These are phyloP conservation scores for Bathelium albidoporum DNA, from an alignment of 495 filamentous ascomycete species.

Conservation along the genomic window DNA sequence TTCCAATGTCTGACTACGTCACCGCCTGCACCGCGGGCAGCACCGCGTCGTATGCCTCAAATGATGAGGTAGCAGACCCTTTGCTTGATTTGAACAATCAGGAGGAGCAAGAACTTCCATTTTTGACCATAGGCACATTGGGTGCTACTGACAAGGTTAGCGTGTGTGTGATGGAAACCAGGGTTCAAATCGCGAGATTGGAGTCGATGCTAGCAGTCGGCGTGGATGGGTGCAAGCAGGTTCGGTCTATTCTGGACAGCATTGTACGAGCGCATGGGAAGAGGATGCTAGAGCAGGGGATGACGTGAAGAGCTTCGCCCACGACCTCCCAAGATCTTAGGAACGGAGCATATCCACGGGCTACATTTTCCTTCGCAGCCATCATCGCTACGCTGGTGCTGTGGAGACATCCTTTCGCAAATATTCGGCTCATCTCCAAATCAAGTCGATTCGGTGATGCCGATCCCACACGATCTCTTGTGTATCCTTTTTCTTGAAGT, in stretches of 20 bases:
- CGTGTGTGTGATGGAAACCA: constrained; percentile 75
- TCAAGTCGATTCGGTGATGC: background rate
- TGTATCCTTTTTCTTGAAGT: constrained; percentile 49
- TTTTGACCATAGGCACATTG: constrained; percentile 69
- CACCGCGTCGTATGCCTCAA: constrained; percentile 50
- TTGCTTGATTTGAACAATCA: constrained; percentile 74
- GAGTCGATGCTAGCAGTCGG: constrained; percentile 89
- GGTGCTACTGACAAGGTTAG: constrained; percentile 56
- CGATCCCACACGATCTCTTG: constrained; percentile 48
- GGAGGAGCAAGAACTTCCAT: constrained; percentile 86
- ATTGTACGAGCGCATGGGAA: constrained; percentile 57
- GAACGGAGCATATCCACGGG: too few species aligned
- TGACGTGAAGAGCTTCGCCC: constrained; percentile 8
- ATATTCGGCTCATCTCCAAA: background rate
- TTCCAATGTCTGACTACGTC: constrained; percentile 88
- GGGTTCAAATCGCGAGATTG: constrained; percentile 61
- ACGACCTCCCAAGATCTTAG: too few species aligned
- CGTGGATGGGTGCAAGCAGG: constrained; percentile 81
- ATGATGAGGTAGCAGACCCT: constrained; percentile 67
- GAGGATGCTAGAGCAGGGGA: constrained; percentile 45
- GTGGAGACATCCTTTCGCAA: background rate
- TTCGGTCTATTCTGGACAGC: constrained; percentile 64
- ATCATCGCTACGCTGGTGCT: too few species aligned
- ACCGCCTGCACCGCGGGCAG: constrained; percentile 79
- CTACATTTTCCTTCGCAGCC: too few species aligned